Base-by-base conservation (phyloP, 768 basidiomycete genomes). In the Rhodotorula sphaerocarpa region DNA sequence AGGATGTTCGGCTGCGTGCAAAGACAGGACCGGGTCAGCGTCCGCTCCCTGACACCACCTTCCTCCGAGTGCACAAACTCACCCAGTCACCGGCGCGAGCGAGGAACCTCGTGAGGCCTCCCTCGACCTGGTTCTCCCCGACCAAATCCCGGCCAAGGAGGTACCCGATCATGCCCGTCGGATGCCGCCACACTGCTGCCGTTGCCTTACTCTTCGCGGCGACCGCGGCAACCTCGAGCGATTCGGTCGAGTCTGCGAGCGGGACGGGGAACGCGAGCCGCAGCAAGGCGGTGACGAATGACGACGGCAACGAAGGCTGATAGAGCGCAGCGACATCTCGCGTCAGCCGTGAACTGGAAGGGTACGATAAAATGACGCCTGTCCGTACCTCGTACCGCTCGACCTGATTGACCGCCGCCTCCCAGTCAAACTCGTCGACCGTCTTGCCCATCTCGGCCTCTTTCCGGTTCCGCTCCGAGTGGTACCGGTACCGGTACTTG, bases 21-120 rank as follows among this genome's bases (percentile, higher is more conserved):
- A n/a, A n/a, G n/a, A n/a, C n/a, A n/a, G n/a, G n/a, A n/a, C n/a
- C n/a, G 9, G 10, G 36, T 47, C 25, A 48, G 46, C 20, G 27
- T 9, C n/a, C n/a, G n/a, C n/a, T n/a, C n/a, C n/a, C n/a, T n/a
- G n/a, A n/a, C n/a, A n/a, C n/a, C n/a, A n/a, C n/a, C n/a, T n/a
- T n/a, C n/a, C n/a, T n/a, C n/a, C n/a, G n/a, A 41, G 14, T 5
- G 45, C 20, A 46, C n/a, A n/a, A 28, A 53, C 61, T 25, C 21
- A 62, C 66, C 66, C 67, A 69, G 25, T 69, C 67, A 6, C 57
- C 63, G 2, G 67, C 67, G 3, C 63, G 56, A 3, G 67, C 67
- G 18, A 69, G 57, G 52, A 39, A 55, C 12, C 53, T 33, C 43
- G 62, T 50, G 25, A 69, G 48, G 6, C 67, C 67, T 11, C 63